phyloP scores from a whole-genome alignment of 768 basidiomycete species.

The Lactarius deliciosus region DNA sequence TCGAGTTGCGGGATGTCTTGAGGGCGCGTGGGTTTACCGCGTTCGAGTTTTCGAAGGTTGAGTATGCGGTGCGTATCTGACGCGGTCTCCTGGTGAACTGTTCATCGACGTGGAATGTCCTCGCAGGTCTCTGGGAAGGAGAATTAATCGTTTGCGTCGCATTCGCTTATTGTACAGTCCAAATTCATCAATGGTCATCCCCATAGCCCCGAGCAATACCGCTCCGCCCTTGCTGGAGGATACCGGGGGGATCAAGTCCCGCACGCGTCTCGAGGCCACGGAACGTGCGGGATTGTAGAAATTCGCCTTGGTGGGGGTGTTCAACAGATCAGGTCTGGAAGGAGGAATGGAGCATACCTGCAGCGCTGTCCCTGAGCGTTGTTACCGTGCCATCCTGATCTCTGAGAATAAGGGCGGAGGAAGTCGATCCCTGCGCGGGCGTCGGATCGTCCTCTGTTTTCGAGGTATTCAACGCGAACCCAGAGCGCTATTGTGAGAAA shows the following conservation, averaged over 20 bases:
- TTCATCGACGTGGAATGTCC: background rate
- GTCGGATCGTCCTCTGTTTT: slow-evolving; percentile 22
- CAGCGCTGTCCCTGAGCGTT: slow-evolving; percentile 62
- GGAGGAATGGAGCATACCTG: slow-evolving; percentile 48
- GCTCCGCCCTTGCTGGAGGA: slow-evolving; percentile 84
- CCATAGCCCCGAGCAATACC: slow-evolving; percentile 89
- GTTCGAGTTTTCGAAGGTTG: slow-evolving; percentile 1
- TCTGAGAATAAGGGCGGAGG: slow-evolving; percentile 54
- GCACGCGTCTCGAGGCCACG: slow-evolving; percentile 76
- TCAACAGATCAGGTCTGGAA: slow-evolving; percentile 14
- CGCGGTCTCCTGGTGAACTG: background rate
- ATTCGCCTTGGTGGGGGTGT: slow-evolving; percentile 49
- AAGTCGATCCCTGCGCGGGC: slow-evolving; percentile 29
- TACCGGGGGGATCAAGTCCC: slow-evolving; percentile 75
- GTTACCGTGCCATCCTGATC: slow-evolving; percentile 63
- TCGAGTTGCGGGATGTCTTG: background rate
- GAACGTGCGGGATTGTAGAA: slow-evolving; percentile 72
- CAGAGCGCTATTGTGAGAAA: slow-evolving; percentile 2
- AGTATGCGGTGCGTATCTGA: background rate
- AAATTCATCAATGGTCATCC: slow-evolving; percentile 41
- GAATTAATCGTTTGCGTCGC: background rate
- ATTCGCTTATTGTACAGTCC: background rate
- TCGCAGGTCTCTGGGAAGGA: background rate
- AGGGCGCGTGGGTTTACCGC: background rate
- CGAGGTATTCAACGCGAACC: background rate